A percentile compares a stretch with the other conserved stretches of the same genome.
Evolutionary conservation across 1,139 yeast genomes (phyloP).

Genomic region (Protomyces inundatus): DNA sequence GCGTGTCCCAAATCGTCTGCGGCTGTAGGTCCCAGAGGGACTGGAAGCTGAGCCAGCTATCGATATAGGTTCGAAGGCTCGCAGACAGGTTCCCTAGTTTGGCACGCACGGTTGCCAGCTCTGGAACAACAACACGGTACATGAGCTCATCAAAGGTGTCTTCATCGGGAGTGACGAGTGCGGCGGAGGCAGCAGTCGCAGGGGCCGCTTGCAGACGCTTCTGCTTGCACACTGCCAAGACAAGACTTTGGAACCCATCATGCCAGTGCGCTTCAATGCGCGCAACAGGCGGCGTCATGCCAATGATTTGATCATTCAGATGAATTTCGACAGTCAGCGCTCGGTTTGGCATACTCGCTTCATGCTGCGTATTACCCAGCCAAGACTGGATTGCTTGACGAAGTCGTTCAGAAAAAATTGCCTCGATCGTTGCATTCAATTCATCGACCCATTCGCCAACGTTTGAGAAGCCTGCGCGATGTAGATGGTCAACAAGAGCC

Average conservation of each 20-base stretch:
- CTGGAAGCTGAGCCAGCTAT: slow-evolving; percentile 55
- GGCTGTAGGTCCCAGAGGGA: slow-evolving; percentile 54
- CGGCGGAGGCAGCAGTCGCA: slow-evolving; percentile 37
- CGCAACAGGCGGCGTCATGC: slow-evolving; percentile 45
- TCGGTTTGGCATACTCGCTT: background rate
- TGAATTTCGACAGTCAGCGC: slow-evolving; percentile 41
- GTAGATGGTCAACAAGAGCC: slow-evolving; percentile 43
- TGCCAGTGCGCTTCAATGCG: slow-evolving; percentile 39
- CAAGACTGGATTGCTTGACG: slow-evolving; percentile 34
- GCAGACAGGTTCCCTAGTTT: slow-evolving; percentile 36
- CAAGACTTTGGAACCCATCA: background rate
- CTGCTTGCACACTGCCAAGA: slow-evolving; percentile 32
- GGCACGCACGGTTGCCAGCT: slow-evolving; percentile 31
- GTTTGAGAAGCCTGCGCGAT: slow-evolving; percentile 45
- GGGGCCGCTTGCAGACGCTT: slow-evolving; percentile 35
- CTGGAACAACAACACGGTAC: background rate
- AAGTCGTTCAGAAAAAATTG: slow-evolving; percentile 42
- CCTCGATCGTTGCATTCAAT: slow-evolving; percentile 44
- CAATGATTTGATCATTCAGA: slow-evolving; percentile 46
- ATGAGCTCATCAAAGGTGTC: slow-evolving; percentile 1
- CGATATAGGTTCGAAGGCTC: slow-evolving; percentile 38
- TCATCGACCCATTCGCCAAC: slow-evolving; percentile 41
- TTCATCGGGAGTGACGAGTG: background rate
- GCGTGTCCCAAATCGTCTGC: slow-evolving; percentile 37
- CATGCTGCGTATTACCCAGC: slow-evolving; percentile 29